phyloP scores from a whole-genome alignment of 768 basidiomycete genomes.

The Xanthoconium stramineum region DNA sequence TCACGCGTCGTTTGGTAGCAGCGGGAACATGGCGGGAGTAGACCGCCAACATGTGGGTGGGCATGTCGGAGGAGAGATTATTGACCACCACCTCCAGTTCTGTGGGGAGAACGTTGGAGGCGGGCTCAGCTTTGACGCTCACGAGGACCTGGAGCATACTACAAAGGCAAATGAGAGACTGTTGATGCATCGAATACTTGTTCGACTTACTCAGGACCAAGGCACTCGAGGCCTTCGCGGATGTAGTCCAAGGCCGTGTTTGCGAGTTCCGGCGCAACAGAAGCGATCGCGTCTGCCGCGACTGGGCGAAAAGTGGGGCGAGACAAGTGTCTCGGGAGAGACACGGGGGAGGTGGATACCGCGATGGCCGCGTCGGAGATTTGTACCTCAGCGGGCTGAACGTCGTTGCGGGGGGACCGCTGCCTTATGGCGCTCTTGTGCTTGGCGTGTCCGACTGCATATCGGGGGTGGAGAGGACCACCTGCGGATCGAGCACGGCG shows the following conservation, averaged over 20 bases:
- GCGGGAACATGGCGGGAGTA: slow-evolving; percentile 25
- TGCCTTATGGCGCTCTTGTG: slow-evolving; percentile 23
- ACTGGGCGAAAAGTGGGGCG: slow-evolving; percentile 20
- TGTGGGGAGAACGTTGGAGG: slow-evolving; percentile 25
- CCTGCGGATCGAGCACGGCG: slow-evolving; percentile 38
- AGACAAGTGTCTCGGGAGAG: slow-evolving; percentile 25
- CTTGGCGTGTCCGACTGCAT: slow-evolving; percentile 39
- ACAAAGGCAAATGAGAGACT: slow-evolving; percentile 6
- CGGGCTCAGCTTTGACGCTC: slow-evolving; percentile 21
- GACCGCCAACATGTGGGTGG: slow-evolving; percentile 32
- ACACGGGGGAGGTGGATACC: slow-evolving; percentile 5
- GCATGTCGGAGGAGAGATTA: slow-evolving; percentile 31
- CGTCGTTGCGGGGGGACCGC: slow-evolving; percentile 23
- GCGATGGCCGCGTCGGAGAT: slow-evolving; percentile 4
- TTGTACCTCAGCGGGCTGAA: slow-evolving; percentile 16
- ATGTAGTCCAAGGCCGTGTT: slow-evolving; percentile 24
- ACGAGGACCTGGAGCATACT: slow-evolving; percentile 33
- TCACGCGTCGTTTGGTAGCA: slow-evolving; percentile 29
- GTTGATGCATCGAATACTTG: not conserved
- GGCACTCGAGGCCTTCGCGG: slow-evolving; percentile 24
- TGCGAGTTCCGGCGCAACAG: slow-evolving; percentile 27
- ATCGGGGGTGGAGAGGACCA: slow-evolving; percentile 29
- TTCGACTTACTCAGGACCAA: slow-evolving; percentile 27
- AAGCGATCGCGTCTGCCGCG: slow-evolving; percentile 10
- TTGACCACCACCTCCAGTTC: slow-evolving; percentile 26